phyloP scores from a whole-genome alignment of 306 rosid species.

The Prinsepia uniflora region DNA sequence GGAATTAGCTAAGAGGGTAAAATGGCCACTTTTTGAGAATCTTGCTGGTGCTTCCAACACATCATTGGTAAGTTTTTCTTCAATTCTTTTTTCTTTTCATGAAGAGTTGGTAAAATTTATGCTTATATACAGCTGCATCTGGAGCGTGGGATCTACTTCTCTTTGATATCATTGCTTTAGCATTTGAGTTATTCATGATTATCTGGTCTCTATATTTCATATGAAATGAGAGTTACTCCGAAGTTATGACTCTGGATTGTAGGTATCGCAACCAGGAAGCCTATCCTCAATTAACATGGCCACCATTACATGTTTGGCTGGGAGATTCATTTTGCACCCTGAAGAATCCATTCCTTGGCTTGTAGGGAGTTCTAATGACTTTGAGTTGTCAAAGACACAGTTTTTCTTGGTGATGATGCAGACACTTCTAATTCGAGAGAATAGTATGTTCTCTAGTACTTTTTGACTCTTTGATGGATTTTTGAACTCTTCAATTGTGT shows the following conservation, averaged over 20 bases:
- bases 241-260: conserved; percentile 24
- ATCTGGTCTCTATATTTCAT: not conserved
- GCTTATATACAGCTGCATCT: not conserved
- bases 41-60: conserved; percentile 36
- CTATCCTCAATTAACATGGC: conserved; percentile 58
- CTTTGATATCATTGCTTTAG: not conserved
- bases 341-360: conserved; percentile 56
- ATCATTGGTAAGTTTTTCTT: conserved; percentile 45
- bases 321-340: conserved; percentile 46
- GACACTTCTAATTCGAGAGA: conserved; percentile 37
- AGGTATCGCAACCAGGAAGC: conserved; percentile 41
- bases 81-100: not conserved
- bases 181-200: conserved; percentile 1
- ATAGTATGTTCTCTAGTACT: conserved; percentile 36
- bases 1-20: conserved; percentile 50
- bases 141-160: not conserved
- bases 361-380: conserved; percentile 43
- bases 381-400: conserved; percentile 57
- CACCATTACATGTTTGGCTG: conserved; percentile 57
- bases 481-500: not conserved
- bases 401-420: conserved; percentile 64
- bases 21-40: conserved; percentile 69
- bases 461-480: not conserved
- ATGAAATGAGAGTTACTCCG: not conserved
- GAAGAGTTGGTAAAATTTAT: not conserved